Conservation (phyloP, 2,329 filamentous ascomycete species). For the Fusarium illudens region DNA sequence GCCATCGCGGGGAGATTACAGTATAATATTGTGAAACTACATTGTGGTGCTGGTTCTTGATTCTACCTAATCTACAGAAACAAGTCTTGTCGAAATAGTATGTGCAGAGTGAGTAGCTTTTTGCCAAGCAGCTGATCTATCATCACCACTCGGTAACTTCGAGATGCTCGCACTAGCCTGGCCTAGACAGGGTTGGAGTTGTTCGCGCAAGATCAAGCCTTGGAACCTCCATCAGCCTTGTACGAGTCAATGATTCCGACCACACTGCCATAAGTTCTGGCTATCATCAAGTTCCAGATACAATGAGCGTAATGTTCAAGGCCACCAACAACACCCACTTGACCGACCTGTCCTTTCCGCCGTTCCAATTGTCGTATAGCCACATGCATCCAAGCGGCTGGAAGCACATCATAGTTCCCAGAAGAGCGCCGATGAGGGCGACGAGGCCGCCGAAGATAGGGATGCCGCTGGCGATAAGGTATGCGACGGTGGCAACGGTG, state of each 20-base stretch:
- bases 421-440: conserved; percentile 25
- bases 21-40: no score
- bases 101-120: no score
- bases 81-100: no score
- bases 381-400: conserved; percentile 33
- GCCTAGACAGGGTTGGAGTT: conserved; percentile 17
- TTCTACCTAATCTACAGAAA: no score
- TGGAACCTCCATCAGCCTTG: neutral
- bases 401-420: conserved; percentile 31
- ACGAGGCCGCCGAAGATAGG: conserved; percentile 28
- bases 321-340: conserved; percentile 5
- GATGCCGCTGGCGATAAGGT: conserved; percentile 30
- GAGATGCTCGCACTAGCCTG: no score
- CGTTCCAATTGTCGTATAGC: conserved; percentile 27
- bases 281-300: conserved; percentile 20
- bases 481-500: conserved; percentile 13
- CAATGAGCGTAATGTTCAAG: conserved; percentile 18
- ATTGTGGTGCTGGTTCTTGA: no score
- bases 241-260: neutral
- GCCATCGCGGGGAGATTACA: no score
- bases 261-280: conserved; percentile 25
- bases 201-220: conserved; percentile 19
- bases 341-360: neutral
- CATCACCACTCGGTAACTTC: no score
- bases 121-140: no score